Evolutionary conservation across 495 filamentous ascomycete genomes (phyloP).

Genomic region (Lasiosphaeris hirsuta): DNA sequence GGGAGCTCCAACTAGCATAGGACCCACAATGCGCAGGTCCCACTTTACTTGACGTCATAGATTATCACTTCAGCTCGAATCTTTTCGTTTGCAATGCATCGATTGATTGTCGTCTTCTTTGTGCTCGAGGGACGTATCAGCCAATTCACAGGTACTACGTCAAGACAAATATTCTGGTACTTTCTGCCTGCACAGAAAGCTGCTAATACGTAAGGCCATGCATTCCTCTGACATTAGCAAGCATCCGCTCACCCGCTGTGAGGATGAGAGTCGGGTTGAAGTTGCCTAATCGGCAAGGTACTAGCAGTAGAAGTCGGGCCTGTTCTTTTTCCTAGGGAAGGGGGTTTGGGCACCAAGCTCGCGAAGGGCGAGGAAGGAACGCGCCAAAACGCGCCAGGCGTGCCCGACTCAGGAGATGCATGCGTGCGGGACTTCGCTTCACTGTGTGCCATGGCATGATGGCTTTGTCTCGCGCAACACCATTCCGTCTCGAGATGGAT

Average conservation of each 20-base stretch:
- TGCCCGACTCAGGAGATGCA: constrained; percentile 4
- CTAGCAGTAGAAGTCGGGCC: too few relatives aligned
- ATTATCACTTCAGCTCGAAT: constrained; percentile 10
- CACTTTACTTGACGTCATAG: constrained; percentile 25
- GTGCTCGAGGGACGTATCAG: constrained; percentile 2
- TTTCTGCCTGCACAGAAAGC: too few relatives aligned
- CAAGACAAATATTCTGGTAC: constrained; percentile 5
- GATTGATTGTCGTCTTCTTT: constrained; percentile 4
- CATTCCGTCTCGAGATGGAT: neutral
- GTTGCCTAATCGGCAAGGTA: too few relatives aligned
- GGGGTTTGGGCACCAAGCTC: too few relatives aligned
- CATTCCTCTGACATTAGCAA: too few relatives aligned
- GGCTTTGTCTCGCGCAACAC: constrained; percentile 2
- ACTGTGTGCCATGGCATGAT: neutral
- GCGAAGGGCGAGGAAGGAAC: neutral
- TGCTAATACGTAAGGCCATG: neutral
- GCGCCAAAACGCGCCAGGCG: neutral
- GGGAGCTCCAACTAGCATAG: too few relatives aligned
- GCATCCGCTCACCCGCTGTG: too few relatives aligned
- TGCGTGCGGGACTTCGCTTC: neutral
- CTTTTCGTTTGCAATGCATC: constrained; percentile 12
- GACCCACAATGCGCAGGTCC: neutral
- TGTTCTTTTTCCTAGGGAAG: too few relatives aligned
- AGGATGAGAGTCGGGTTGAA: too few relatives aligned
- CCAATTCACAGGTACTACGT: constrained; percentile 13